A percentile compares a stretch with the other conserved stretches of the same genome.
These are phyloP conservation scores for Avena atlantica DNA, from an alignment of 176 grass and related monocot genomes.

Conservation along the genomic window DNA sequence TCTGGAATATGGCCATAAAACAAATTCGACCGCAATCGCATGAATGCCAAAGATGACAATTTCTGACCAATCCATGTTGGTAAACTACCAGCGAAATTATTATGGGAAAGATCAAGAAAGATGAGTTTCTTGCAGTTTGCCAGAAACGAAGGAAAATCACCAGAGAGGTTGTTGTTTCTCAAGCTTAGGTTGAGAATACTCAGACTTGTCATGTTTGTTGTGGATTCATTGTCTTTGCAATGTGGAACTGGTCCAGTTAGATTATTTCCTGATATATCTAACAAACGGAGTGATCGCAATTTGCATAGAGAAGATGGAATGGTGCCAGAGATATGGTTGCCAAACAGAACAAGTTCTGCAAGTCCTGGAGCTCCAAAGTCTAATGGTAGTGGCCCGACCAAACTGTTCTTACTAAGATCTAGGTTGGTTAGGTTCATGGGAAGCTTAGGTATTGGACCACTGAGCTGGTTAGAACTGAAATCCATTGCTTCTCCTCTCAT, in stretches of 20 bases:
- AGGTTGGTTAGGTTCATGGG: neutral
- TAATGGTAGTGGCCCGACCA: constrained; percentile 33
- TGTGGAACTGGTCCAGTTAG: constrained; percentile 5
- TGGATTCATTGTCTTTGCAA: neutral
- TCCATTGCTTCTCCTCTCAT: neutral
- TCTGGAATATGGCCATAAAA: constrained; percentile 45
- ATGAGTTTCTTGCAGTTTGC: neutral
- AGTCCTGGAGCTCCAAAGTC: neutral
- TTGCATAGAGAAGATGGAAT: constrained; percentile 42
- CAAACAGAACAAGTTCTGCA: neutral
- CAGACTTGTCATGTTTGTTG: neutral
- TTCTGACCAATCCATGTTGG: neutral
- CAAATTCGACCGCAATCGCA: constrained; percentile 21
- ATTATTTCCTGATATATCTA: constrained; percentile 38
- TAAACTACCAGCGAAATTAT: neutral
- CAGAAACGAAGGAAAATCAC: constrained; percentile 32
- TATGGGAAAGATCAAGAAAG: constrained; percentile 4
- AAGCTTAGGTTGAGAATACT: neutral
- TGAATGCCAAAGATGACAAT: neutral
- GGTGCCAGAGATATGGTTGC: constrained; percentile 34
- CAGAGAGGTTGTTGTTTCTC: constrained; percentile 33
- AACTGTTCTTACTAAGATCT: constrained; percentile 44
- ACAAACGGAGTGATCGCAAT: neutral
- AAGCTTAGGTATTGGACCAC: constrained; percentile 44
- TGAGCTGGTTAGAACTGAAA: constrained; percentile 42